Evolutionary conservation across 2,329 filamentous ascomycete species (phyloP).

Genomic region (Fusarium palustre): DNA sequence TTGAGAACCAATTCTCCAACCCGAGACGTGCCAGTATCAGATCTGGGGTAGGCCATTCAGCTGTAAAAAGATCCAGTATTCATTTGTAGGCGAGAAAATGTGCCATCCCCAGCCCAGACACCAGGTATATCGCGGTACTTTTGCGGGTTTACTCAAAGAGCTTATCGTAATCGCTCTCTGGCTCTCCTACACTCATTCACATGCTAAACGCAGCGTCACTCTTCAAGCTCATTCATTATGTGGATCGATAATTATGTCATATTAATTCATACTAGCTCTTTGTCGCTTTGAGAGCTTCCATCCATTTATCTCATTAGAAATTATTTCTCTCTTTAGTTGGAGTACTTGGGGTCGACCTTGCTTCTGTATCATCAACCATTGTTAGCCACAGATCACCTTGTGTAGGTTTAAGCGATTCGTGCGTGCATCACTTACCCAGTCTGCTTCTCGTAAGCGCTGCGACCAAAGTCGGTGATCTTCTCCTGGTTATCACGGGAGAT

Average conservation of each 20-base stretch:
- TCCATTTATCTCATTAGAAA: constrained; percentile 26
- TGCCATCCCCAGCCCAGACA: background rate
- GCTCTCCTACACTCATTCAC: background rate
- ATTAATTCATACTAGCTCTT: constrained; percentile 38
- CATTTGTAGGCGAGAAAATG: constrained; percentile 12
- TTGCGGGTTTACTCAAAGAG: background rate
- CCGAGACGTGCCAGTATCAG: background rate
- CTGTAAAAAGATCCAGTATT: background rate
- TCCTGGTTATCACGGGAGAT: constrained; percentile 52
- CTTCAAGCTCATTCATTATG: background rate
- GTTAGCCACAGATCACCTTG: constrained; percentile 11
- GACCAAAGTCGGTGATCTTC: constrained; percentile 55
- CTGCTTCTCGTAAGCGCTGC: constrained; percentile 52
- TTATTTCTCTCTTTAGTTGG: constrained; percentile 48
- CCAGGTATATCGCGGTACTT: background rate
- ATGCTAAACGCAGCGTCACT: background rate
- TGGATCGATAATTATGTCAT: constrained; percentile 15
- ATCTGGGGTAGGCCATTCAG: background rate
- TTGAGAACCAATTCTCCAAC: background rate
- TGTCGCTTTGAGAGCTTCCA: constrained; percentile 9
- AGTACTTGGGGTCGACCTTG: constrained; percentile 49
- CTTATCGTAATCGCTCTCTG: background rate
- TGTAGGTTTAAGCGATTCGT: background rate
- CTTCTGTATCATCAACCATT: constrained; percentile 16
- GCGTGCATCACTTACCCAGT: constrained; percentile 50